Evolutionary conservation across 2,329 filamentous ascomycete genomes (phyloP), one percentile per base, ranked within the genome.

Genomic region (Camillea tinctor): DNA sequence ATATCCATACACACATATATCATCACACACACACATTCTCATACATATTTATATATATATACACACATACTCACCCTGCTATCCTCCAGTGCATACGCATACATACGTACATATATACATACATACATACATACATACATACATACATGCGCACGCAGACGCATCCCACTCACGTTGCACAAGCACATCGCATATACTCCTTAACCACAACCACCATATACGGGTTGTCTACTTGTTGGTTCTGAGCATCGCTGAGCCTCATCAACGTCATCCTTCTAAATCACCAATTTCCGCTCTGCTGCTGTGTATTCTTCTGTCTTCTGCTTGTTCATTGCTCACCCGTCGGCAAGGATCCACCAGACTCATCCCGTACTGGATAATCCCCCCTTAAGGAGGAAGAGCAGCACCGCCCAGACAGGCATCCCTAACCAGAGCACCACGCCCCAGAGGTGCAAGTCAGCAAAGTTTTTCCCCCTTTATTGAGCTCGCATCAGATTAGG

Each of bases 61-160:
- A 30, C 13, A 30, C 13, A 30, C 13, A n/a, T 21, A 44, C 26
- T 24, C 49, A 51, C 51, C 51, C 51, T 24, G 51, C 15, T 24
- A 52, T 26, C 26, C 26, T 30, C n/a, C 51, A 24, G 22, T n/a
- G 50, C 52, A 24, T 36, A 58, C 26, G 20, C 54, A 50, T 26
- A 56, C 49, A 21, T 17, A 52, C 58, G 56, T 55, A 63, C 60
- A 50, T n/a, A 44, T 44, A 44, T 44, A 44, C 36, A n/a, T 44
- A 44, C 36, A n/a, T 44, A 44, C 36, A 30, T 30, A 30, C 26
- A 30, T 30, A 30, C 13, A 30, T 30, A 30, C 26, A 30, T 30
- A 30, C 26, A 30, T 30, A 30, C 26, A 30, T 30, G 13, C 26
- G 36, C 36, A 44, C 36, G 36, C 36, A 44, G 36, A 44, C 36